Evolutionary conservation across 2,329 filamentous ascomycete species (phyloP), one percentile per base, ranked within the genome.

Genomic region (Penicillium paneum): DNA sequence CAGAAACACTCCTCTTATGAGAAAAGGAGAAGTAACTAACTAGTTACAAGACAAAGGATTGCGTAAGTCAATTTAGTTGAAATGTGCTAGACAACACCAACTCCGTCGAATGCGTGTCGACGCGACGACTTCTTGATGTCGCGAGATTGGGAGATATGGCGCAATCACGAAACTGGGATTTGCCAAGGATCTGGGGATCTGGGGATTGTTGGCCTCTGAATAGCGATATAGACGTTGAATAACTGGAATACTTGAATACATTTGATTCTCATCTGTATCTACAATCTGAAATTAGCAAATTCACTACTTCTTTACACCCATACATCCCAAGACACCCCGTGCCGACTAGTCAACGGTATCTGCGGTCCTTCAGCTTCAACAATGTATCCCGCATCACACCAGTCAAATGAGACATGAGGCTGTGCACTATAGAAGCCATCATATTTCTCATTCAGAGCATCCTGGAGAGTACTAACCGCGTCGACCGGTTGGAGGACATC

Each of bases 381-480:
- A 0, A 76, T 59, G 54, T 76, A 74, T 2, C 71, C 74, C 7
- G 54, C 50, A 44, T 70, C 71, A 43, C 74, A 76, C 31, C 64
- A 64, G 12, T 64, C 61, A 53, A 70, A 76, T 0, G 64, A 64
- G 0, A 76, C 70, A 39, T 54, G 67, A 1, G 66, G 63, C 43
- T 74, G 71, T 0, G 49, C 28, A 0, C 49, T 17, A 49, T 76
- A 76, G 38, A 75, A 74, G 0, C 19, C 39, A 54, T 76, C 71
- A 28, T 67, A 73, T 3, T 55, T 28, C 8, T 51, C 15, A 15
- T 63, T 29, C 24, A 76, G 44, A 4, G 73, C 71, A 49, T 75
- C 71, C 0, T 50, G 57, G 1, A 76, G 62, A 13, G 55, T 68
- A 3, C 46, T 36, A 0, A 76, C 71, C 0, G 59, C 48, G 1